Evolutionary conservation across 2,329 filamentous ascomycete genomes (phyloP).

Genomic region (Stagonosporopsis chrysanthemi): DNA sequence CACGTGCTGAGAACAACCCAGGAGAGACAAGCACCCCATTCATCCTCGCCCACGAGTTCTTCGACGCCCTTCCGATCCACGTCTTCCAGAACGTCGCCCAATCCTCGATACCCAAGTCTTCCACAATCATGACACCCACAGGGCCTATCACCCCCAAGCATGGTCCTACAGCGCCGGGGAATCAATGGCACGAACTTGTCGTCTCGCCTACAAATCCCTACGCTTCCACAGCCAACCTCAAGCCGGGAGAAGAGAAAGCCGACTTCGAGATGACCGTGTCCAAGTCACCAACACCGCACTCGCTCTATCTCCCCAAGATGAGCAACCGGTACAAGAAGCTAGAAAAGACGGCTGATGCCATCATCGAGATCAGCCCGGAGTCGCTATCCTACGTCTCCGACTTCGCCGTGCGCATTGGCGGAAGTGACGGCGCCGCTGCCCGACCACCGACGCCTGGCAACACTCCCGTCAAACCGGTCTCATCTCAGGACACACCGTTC

Average conservation of each 20-base stretch:
- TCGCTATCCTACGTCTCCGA: conserved; percentile 79
- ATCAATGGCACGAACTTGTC: conserved; percentile 55
- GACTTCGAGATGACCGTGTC: conserved; percentile 90
- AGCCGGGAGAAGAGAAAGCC: conserved; percentile 53
- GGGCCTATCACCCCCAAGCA: conserved; percentile 55
- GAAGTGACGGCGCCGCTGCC: conserved; percentile 41
- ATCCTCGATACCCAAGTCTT: conserved; percentile 47
- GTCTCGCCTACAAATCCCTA: conserved; percentile 50
- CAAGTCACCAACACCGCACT: conserved; percentile 78
- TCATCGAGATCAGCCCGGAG: conserved; percentile 91
- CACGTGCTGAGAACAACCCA: conserved; percentile 44
- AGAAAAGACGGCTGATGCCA: conserved; percentile 69
- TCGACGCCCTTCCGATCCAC: conserved; percentile 96
- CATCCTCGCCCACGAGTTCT: conserved; percentile 97
- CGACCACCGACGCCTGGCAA: conserved; percentile 21
- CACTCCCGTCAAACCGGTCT: conserved; percentile 44
- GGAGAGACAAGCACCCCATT: conserved; percentile 79
- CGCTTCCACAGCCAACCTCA: conserved; percentile 34
- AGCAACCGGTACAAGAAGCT: conserved; percentile 81
- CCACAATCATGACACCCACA: conserved; percentile 58
- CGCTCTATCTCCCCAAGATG: conserved; percentile 81
- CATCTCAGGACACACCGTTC: conserved; percentile 34
- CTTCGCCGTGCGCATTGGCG: conserved; percentile 85
- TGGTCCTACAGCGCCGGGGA: conserved; percentile 44
- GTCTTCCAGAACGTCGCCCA: conserved; percentile 80